A percentile compares a stretch with the other conserved stretches of the same genome.
These are phyloP conservation scores for Claviceps paspali DNA, from an alignment of 2,329 filamentous ascomycete genomes.

Conservation along the genomic window DNA sequence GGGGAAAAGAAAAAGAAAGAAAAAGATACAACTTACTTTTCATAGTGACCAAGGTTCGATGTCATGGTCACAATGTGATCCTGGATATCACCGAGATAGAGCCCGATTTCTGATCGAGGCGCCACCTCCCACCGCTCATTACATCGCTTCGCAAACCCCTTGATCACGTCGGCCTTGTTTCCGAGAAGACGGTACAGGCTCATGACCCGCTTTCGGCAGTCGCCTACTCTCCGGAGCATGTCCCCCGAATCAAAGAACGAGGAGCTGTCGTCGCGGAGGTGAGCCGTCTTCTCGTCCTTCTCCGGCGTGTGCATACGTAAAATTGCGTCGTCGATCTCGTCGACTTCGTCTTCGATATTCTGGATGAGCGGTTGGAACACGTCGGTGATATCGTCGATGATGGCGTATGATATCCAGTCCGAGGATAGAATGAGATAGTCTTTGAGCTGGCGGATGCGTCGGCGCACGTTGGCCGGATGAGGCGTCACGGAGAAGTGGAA, in stretches of 20 bases:
- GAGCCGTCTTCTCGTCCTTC: slow-evolving; percentile 29
- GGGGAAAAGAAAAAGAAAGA: not conserved
- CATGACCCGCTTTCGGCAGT: slow-evolving; percentile 96
- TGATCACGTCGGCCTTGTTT: slow-evolving; percentile 98
- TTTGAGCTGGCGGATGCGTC: slow-evolving; percentile 80
- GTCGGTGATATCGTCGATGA: slow-evolving; percentile 97
- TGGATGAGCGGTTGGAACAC: slow-evolving; percentile 88
- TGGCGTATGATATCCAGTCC: slow-evolving; percentile 96
- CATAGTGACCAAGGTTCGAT: slow-evolving; percentile 85
- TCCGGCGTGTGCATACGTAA: slow-evolving; percentile 59
- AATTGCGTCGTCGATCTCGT: slow-evolving; percentile 90
- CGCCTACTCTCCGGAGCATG: slow-evolving; percentile 84
- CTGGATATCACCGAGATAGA: slow-evolving; percentile 95
- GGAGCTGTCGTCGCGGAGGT: slow-evolving; percentile 29
- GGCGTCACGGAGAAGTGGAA: slow-evolving; percentile 97
- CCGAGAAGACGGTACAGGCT: slow-evolving; percentile 80
- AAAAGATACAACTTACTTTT: slow-evolving; percentile 50
- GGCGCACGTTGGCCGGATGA: slow-evolving; percentile 87
- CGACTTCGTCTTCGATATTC: slow-evolving; percentile 86
- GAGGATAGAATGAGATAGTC: slow-evolving; percentile 88
- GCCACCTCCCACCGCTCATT: slow-evolving; percentile 98
- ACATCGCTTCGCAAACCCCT: slow-evolving; percentile 94
- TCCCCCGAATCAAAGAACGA: slow-evolving; percentile 41
- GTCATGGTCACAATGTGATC: slow-evolving; percentile 99
- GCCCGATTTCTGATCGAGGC: slow-evolving; percentile 85